phyloP scores from a whole-genome alignment of 768 basidiomycete genomes.

The Auricularia cornea region DNA sequence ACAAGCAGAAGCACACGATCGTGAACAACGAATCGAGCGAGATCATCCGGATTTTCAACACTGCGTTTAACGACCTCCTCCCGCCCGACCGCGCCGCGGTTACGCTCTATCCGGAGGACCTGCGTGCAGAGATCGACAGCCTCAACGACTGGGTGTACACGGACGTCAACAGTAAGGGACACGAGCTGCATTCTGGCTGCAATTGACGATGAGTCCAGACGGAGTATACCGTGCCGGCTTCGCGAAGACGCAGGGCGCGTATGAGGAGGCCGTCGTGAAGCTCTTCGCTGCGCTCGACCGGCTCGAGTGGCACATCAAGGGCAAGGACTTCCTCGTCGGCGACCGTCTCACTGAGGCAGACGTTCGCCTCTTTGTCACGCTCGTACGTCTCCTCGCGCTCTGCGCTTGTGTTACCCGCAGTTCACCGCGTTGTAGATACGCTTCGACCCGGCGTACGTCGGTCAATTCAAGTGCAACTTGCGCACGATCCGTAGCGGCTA shows the following conservation, averaged over 20 bases:
- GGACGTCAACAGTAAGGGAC: slow-evolving; percentile 63
- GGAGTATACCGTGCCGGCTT: slow-evolving; percentile 90
- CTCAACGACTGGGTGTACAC: slow-evolving; percentile 84
- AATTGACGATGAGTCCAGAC: slow-evolving; percentile 32
- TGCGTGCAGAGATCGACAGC: slow-evolving; percentile 69
- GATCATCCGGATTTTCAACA: slow-evolving; percentile 91
- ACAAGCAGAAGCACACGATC: slow-evolving; percentile 76
- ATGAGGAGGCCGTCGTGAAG: slow-evolving; percentile 63
- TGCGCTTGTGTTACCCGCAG: background rate
- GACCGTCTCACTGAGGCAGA: slow-evolving; percentile 76
- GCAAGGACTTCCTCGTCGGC: slow-evolving; percentile 82
- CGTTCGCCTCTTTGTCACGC: slow-evolving; percentile 85
- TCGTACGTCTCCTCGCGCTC: slow-evolving; percentile 42
- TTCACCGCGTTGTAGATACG: slow-evolving; percentile 45
- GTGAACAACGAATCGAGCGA: slow-evolving; percentile 96
- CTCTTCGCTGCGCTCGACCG: slow-evolving; percentile 76
- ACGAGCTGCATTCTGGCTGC: background rate
- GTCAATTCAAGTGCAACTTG: slow-evolving; percentile 92
- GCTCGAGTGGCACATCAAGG: slow-evolving; percentile 66
- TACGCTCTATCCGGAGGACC: slow-evolving; percentile 71
- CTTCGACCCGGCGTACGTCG: slow-evolving; percentile 84
- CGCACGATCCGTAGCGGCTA: slow-evolving; percentile 80
- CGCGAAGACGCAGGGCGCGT: slow-evolving; percentile 71
- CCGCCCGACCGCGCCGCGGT: slow-evolving; percentile 36
- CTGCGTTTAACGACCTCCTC: slow-evolving; percentile 67